These are phyloP conservation scores for Aspergillus diversus DNA, from an alignment of 495 filamentous ascomycete species.

Conservation along the genomic window DNA sequence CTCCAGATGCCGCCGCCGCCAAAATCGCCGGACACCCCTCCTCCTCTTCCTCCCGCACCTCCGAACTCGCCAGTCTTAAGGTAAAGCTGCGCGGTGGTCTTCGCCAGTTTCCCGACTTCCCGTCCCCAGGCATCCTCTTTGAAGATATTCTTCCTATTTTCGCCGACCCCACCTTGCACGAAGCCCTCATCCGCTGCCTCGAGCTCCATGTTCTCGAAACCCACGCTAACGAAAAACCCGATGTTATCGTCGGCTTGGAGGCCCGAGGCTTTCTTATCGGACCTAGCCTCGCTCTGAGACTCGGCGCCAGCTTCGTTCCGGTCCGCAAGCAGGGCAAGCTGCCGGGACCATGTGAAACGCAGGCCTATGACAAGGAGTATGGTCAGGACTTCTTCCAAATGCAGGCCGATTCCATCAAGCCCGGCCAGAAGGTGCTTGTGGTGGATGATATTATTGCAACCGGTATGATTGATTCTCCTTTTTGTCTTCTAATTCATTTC, in stretches of 20 bases:
- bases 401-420: slow-evolving; percentile 80
- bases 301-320: slow-evolving; percentile 90
- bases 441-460: slow-evolving; percentile 99
- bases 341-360: slow-evolving; percentile 82
- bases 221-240: slow-evolving; percentile 63
- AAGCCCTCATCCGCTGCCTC: slow-evolving; percentile 78
- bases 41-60: slow-evolving; percentile 67
- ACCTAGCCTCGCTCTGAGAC: slow-evolving; percentile 80
- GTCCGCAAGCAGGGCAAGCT: slow-evolving; percentile 97
- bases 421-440: slow-evolving; percentile 86
- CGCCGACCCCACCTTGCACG: slow-evolving; percentile 74
- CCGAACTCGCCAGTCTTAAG: slow-evolving; percentile 94
- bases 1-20: slow-evolving; percentile 52
- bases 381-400: slow-evolving; percentile 97
- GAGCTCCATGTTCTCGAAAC: slow-evolving; percentile 74
- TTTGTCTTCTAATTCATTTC: background rate
- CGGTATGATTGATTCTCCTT: slow-evolving; percentile 59
- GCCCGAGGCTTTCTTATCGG: slow-evolving; percentile 96
- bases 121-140: slow-evolving; percentile 90
- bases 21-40: slow-evolving; percentile 52
- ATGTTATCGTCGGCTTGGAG: slow-evolving; percentile 92
- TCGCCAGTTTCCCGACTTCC: slow-evolving; percentile 90
- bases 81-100: slow-evolving; percentile 67
- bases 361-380: slow-evolving; percentile 92
- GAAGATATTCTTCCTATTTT: slow-evolving; percentile 99